Evolutionary conservation across 2,329 filamentous ascomycete genomes (phyloP).

Genomic region (Sarocladium brachiariae): DNA sequence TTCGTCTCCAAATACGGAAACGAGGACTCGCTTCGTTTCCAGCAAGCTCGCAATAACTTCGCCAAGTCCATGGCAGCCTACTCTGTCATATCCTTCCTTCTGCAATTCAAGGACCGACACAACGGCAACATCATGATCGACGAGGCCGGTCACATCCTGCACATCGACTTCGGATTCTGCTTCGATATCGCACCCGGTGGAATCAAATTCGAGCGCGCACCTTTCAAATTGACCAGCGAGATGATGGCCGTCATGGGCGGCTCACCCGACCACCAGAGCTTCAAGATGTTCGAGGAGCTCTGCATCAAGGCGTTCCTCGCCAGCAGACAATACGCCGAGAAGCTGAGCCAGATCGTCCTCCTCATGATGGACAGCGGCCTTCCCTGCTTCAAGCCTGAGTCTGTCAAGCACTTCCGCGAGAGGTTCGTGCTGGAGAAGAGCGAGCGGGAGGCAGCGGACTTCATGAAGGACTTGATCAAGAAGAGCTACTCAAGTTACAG

Average conservation of each 20-base stretch:
- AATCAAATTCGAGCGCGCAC: slow-evolving; percentile 94
- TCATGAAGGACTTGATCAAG: slow-evolving; percentile 82
- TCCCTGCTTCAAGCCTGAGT: slow-evolving; percentile 97
- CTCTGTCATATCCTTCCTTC: slow-evolving; percentile 88
- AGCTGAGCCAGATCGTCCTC: slow-evolving; percentile 81
- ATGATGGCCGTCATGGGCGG: slow-evolving; percentile 99
- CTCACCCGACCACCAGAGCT: slow-evolving; percentile 73
- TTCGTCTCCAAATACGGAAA: slow-evolving; percentile 97
- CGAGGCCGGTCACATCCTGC: slow-evolving; percentile 91
- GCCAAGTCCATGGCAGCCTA: slow-evolving; percentile 99
- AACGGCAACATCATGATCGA: slow-evolving; percentile 99
- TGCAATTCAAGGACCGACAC: slow-evolving; percentile 98
- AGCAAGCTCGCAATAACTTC: slow-evolving; percentile 92
- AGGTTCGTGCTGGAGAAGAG: slow-evolving; percentile 87
- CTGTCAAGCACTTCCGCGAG: slow-evolving; percentile 84
- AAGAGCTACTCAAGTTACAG: slow-evolving; percentile 88
- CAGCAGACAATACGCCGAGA: slow-evolving; percentile 76
- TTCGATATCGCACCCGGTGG: slow-evolving; percentile 98
- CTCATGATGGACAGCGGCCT: slow-evolving; percentile 95
- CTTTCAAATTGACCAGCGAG: slow-evolving; percentile 95
- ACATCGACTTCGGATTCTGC: slow-evolving; percentile 99
- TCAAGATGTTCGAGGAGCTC: slow-evolving; percentile 93
- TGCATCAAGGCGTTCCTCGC: slow-evolving; percentile 94
- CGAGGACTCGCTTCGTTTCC: slow-evolving; percentile 90
- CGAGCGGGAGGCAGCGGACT: slow-evolving; percentile 89